Percentiles rank a stretch among this genome's conserved stretches.
phyloP scores from a whole-genome alignment of 1,139 yeast genomes.

The Blastobotrys apis region DNA sequence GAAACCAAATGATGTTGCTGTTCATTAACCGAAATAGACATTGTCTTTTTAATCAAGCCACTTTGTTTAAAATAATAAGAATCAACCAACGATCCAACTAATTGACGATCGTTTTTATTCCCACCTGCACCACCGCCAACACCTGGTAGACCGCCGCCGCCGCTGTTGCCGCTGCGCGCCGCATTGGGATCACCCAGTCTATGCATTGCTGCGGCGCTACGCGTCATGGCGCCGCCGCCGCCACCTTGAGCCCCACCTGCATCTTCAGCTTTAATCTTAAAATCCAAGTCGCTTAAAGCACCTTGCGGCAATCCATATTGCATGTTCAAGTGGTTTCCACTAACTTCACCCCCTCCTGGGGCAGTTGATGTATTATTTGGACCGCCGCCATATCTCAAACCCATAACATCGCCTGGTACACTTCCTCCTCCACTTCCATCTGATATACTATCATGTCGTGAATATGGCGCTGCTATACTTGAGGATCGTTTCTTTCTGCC shows the following conservation, averaged over 20 bases:
- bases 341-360: not conserved
- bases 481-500: slow-evolving; percentile 26
- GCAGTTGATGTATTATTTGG: too few relatives aligned
- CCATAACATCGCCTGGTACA: not conserved
- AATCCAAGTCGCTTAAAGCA: not conserved
- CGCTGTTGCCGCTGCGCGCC: too few relatives aligned
- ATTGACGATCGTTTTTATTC: slow-evolving; percentile 26
- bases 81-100: slow-evolving; percentile 55
- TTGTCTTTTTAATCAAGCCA: slow-evolving; percentile 79
- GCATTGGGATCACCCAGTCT: too few relatives aligned
- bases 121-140: not conserved
- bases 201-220: not conserved
- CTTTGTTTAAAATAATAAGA: slow-evolving; percentile 66
- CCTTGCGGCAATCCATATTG: not conserved
- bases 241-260: not conserved
- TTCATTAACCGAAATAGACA: slow-evolving; percentile 51
- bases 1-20: slow-evolving; percentile 63
- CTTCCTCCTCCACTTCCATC: slow-evolving; percentile 7
- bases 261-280: not conserved
- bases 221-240: not conserved
- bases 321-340: not conserved
- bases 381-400: slow-evolving; percentile 7
- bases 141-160: not conserved
- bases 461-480: not conserved
- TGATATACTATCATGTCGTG: not conserved